These are phyloP conservation scores for Boletus pseudopeckii DNA, from an alignment of 768 basidiomycete species.

Conservation along the genomic window DNA sequence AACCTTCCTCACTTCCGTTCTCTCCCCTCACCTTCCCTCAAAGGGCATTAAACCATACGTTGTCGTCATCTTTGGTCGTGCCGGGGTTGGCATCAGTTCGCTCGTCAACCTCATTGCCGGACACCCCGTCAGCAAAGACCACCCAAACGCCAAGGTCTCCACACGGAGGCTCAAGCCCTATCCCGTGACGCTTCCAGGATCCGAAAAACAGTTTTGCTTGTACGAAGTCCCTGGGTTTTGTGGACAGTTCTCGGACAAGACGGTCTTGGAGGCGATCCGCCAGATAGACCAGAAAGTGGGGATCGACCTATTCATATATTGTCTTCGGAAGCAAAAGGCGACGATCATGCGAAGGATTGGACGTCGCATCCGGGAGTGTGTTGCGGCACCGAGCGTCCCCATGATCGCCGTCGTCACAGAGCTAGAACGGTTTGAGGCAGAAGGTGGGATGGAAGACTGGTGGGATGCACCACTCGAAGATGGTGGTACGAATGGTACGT, in stretches of 20 bases:
- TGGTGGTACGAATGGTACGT: constrained; percentile 26
- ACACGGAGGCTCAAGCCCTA: background rate
- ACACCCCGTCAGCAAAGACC: constrained; percentile 12
- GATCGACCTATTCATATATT: constrained; percentile 26
- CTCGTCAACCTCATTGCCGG: constrained; percentile 27
- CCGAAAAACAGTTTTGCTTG: constrained; percentile 6
- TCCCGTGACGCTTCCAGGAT: background rate
- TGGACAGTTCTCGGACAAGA: constrained; percentile 2
- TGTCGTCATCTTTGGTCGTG: constrained; percentile 28
- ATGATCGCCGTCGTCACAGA: constrained; percentile 28
- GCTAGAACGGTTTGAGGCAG: constrained; percentile 17
- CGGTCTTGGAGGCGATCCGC: constrained; percentile 15
- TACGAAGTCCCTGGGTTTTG: constrained; percentile 25
- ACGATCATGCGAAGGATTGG: constrained; percentile 14
- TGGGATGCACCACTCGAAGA: constrained; percentile 17
- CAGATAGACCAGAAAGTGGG: constrained; percentile 11
- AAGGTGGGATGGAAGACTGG: constrained; percentile 30
- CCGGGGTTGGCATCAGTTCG: constrained; percentile 29
- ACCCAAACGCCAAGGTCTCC: constrained; percentile 8
- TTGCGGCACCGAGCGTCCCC: constrained; percentile 3
- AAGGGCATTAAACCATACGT: constrained; percentile 15
- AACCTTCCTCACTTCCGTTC: background rate
- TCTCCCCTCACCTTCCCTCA: background rate
- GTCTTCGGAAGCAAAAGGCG: constrained; percentile 18
- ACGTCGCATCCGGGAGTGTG: constrained; percentile 1